These are phyloP conservation scores for Chamaenerion angustifolium DNA, from an alignment of 345 rosid genomes.

Conservation along the genomic window DNA sequence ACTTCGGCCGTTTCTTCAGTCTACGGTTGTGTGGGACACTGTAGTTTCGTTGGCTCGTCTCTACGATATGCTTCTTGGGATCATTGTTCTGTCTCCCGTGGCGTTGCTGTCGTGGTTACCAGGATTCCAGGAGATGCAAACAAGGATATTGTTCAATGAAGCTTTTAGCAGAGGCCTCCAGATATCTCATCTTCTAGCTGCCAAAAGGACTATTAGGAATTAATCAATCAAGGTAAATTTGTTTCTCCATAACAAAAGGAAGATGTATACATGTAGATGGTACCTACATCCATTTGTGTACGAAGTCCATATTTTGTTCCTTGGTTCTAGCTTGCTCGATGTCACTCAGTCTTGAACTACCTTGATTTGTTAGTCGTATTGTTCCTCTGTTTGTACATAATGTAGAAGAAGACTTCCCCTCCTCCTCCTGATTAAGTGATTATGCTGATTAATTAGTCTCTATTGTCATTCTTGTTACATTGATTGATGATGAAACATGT, in stretches of 20 bases:
- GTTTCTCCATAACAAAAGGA: no score
- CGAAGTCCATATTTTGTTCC: no score
- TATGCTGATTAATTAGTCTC: no score
- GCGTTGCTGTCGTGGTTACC: constrained; percentile 86
- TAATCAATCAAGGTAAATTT: constrained; percentile 13
- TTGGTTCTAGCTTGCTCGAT: no score
- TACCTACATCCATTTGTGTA: no score
- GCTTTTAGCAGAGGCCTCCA: constrained; percentile 91
- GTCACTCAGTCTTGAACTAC: no score
- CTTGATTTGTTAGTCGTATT: no score
- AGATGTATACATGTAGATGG: no score
- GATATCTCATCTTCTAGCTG: constrained; percentile 59
- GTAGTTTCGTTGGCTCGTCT: constrained; percentile 71
- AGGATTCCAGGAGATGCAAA: constrained; percentile 80
- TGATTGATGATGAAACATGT: no score
- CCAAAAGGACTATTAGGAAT: constrained; percentile 42
- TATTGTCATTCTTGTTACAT: no score
- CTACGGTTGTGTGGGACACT: constrained; percentile 51
- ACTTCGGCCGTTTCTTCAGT: constrained; percentile 28
- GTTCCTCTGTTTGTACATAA: background rate
- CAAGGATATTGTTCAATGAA: constrained; percentile 74
- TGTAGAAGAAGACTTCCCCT: no score
- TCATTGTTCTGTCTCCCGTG: constrained; percentile 61
- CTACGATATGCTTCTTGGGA: constrained; percentile 69
- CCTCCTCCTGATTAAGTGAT: no score